These are phyloP conservation scores for Boletus speciosus DNA, from an alignment of 768 basidiomycete genomes.

Conservation along the genomic window DNA sequence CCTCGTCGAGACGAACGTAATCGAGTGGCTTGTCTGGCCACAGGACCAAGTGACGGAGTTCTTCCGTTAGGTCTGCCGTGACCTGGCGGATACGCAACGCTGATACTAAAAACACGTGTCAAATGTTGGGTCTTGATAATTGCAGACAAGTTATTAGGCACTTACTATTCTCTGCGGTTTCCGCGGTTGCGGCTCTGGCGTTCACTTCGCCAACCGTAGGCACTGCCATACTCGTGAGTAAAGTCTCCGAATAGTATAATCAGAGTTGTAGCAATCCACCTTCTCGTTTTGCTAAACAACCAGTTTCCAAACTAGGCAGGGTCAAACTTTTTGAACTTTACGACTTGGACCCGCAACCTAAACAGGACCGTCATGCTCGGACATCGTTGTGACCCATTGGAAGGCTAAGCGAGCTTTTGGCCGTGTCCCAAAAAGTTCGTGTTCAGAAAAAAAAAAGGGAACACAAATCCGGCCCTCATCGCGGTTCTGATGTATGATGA, in stretches of 20 bases:
- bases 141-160: background rate
- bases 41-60: constrained; percentile 53
- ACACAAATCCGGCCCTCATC: constrained; percentile 1
- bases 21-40: constrained; percentile 52
- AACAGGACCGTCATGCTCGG: background rate
- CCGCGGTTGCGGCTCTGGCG: background rate
- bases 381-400: background rate
- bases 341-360: background rate
- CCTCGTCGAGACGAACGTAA: constrained; percentile 51
- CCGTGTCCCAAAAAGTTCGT: background rate
- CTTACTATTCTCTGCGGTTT: constrained; percentile 17
- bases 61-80: constrained; percentile 41
- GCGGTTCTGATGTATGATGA: background rate
- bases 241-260: background rate
- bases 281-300: background rate
- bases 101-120: constrained; percentile 5
- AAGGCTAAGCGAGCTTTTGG: background rate
- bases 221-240: constrained; percentile 3
- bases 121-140: background rate
- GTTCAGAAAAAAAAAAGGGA: background rate
- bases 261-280: background rate
- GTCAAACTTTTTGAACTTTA: background rate
- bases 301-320: constrained; percentile 7
- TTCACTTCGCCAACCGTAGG: constrained; percentile 5
- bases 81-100: constrained; percentile 31